Base-by-base conservation (phyloP, 2,329 filamentous ascomycete species). In the Penicillium sp. region DNA sequence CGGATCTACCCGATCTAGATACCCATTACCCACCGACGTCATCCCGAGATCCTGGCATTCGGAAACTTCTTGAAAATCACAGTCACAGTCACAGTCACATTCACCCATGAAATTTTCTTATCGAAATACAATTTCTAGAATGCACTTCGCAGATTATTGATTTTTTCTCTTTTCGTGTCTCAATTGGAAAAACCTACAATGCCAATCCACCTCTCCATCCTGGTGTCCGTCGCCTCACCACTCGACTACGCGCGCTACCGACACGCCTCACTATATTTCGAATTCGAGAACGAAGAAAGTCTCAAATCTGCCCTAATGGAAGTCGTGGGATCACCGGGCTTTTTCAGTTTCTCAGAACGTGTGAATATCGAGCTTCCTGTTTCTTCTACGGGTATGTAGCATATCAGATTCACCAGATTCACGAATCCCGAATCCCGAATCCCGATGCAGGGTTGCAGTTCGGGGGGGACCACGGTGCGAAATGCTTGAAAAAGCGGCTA, bases 171-270 rank as follows among this genome's bases (percentile, higher is more conserved):
- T 2, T 21, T 21, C 18, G 18, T 3, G 18, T 21, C 18, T 21
- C 18, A 21, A 3, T 10, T 8, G 10, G 10, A 9, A 12, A 29
- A 12, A 9, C 15, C 12, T 15, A 8, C 39, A 50, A 61, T 61
- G 56, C 48, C 59, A 15, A 59, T 42, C 34, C 49, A 46, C n/a
- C 51, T 58, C 39, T 60, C 50, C 8, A 61, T 61, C 31, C 51
- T 63, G 24, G 50, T 63, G 21, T 56, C 54, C 36, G 49, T 58
- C 50, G 60, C 58, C 38, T 57, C 56, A 2, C 58, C 57, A 9
- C 60, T 61, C 47, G 60, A 63, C 52, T 61, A 58, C 34, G 60
- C 58, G 4, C 51, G 58, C n/a, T 63, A 58, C 47, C 34, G 60
- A 29, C 60, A 63, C 28, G 49, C 60, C 33, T 50, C 60, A 3